Percentiles rank a stretch among this genome's conserved stretches.
phyloP scores from a whole-genome alignment of 2,329 filamentous ascomycete species.

The Acrocalymma vagum region DNA sequence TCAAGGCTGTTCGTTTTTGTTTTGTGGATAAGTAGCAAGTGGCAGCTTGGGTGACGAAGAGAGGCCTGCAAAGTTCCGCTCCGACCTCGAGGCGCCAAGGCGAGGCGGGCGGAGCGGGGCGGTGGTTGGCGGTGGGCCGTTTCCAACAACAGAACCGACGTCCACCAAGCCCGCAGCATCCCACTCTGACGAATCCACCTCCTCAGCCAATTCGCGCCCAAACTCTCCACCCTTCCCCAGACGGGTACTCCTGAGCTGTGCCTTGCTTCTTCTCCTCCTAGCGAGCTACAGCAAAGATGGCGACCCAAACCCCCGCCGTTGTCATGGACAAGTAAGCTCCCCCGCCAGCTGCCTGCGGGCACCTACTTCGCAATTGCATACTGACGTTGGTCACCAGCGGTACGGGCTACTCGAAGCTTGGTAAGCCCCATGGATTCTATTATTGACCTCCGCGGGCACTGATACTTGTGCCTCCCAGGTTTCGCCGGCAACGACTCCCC shows the following conservation, averaged over 20 bases:
- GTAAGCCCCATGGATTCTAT: slow-evolving; percentile 62
- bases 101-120: slow-evolving; percentile 40
- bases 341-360: slow-evolving; percentile 38
- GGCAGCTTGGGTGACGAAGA: not conserved
- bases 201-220: slow-evolving; percentile 30
- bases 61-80: not conserved
- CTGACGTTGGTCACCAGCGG: slow-evolving; percentile 71
- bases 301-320: slow-evolving; percentile 99
- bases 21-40: too few relatives aligned
- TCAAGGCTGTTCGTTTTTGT: too few relatives aligned
- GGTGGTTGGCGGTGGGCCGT: slow-evolving; percentile 20
- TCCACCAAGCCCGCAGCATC: slow-evolving; percentile 36
- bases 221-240: slow-evolving; percentile 19
- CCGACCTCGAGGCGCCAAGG: too few relatives aligned
- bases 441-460: slow-evolving; percentile 32
- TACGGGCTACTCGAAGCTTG: slow-evolving; percentile 99
- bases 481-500: slow-evolving; percentile 99
- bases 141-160: slow-evolving; percentile 33
- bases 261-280: slow-evolving; percentile 19
- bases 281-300: slow-evolving; percentile 69
- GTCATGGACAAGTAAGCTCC: slow-evolving; percentile 99
- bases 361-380: slow-evolving; percentile 39
- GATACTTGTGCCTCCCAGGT: slow-evolving; percentile 63
- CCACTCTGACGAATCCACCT: slow-evolving; percentile 41
- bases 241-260: slow-evolving; percentile 32